Conservation (phyloP, 805 yeast species). For the Vanderwaltozyma verrucispora region DNA sequence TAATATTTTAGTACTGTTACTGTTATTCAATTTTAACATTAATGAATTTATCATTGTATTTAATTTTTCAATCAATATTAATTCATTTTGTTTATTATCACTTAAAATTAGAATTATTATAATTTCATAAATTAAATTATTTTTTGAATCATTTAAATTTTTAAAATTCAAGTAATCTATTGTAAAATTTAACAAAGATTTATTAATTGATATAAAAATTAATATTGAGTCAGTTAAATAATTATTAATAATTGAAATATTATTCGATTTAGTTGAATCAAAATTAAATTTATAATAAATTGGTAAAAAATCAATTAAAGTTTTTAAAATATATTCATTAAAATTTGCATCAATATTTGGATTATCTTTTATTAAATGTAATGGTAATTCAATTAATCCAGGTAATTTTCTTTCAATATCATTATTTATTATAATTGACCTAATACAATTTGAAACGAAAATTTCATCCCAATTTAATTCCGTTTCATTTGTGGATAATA, state of each 20-base stretch:
- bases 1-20: too few species aligned
- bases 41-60: constrained; percentile 14
- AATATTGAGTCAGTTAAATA: constrained; percentile 41
- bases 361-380: too few species aligned
- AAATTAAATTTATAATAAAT: constrained; percentile 40
- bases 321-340: constrained; percentile 12
- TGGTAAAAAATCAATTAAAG: constrained; percentile 37
- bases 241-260: constrained; percentile 36
- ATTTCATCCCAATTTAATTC: constrained; percentile 48
- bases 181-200: constrained; percentile 14
- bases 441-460: constrained; percentile 44
- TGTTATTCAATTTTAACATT: constrained; percentile 3
- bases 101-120: constrained; percentile 18
- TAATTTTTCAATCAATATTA: constrained; percentile 13
- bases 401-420: constrained; percentile 47
- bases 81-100: constrained; percentile 15
- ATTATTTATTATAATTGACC: constrained; percentile 43
- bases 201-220: constrained; percentile 14
- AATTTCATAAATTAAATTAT: constrained; percentile 18
- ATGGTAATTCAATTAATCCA: constrained; percentile 45
- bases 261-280: constrained; percentile 22
- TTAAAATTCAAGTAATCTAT: constrained; percentile 11
- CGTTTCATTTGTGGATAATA: constrained; percentile 18
- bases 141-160: constrained; percentile 9
- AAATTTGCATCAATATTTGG: too few species aligned